Evolutionary conservation across 306 rosid species (phyloP).

Genomic region (Heteromeles arbutifolia): DNA sequence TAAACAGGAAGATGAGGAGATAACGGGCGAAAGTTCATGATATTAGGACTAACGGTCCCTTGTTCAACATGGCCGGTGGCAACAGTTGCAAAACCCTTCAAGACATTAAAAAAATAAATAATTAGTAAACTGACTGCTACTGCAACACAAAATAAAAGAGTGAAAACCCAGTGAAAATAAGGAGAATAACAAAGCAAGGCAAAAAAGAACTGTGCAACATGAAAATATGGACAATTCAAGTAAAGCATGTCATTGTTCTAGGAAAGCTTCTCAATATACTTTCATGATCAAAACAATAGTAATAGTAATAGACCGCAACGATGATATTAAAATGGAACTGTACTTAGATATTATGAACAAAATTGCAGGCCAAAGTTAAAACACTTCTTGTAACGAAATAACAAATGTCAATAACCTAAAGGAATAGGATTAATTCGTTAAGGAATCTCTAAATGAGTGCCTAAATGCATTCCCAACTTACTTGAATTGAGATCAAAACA

Average conservation of each 20-base stretch:
- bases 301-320: background rate
- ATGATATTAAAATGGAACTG: background rate
- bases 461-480: constrained; percentile 20
- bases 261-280: background rate
- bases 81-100: constrained; percentile 95
- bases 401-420: background rate
- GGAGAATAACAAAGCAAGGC: background rate
- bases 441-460: background rate
- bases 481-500: constrained; percentile 65
- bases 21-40: too few relatives aligned
- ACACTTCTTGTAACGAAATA: background rate
- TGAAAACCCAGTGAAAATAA: too few relatives aligned
- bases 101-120: background rate
- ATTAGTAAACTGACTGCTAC: background rate
- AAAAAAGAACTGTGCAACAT: background rate
- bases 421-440: too few relatives aligned
- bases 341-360: background rate
- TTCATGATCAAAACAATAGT: background rate
- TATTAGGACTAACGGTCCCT: constrained; percentile 33
- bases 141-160: too few relatives aligned
- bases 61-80: constrained; percentile 98
- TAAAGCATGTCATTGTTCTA: background rate
- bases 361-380: background rate
- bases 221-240: background rate
- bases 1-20: too few relatives aligned